phyloP scores from a whole-genome alignment of 805 yeast genomes.

The Metschnikowia drakensbergensis region DNA sequence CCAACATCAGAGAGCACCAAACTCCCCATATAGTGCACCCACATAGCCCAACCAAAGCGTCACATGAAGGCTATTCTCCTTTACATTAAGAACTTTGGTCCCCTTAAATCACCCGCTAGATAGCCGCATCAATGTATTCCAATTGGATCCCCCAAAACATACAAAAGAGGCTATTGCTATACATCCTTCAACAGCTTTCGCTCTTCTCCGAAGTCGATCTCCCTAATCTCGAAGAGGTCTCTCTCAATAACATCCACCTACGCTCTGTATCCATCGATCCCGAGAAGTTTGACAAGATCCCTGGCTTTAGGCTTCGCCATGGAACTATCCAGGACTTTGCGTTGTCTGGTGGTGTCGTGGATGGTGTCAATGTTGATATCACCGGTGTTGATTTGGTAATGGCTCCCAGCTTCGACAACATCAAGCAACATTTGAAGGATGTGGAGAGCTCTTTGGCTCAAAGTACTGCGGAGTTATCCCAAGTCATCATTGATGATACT shows the following conservation, averaged over 20 bases:
- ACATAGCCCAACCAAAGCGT: background rate
- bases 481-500: constrained; percentile 43
- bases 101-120: background rate
- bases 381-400: constrained; percentile 47
- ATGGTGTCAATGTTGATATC: constrained; percentile 64
- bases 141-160: constrained; percentile 80
- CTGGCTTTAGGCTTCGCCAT: constrained; percentile 58
- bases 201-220: constrained; percentile 79
- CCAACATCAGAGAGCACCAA: background rate
- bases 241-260: constrained; percentile 50
- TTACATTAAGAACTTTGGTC: background rate
- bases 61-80: background rate
- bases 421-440: constrained; percentile 26
- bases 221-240: constrained; percentile 71
- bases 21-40: background rate
- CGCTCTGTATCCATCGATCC: constrained; percentile 69
- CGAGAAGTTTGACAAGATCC: constrained; percentile 59
- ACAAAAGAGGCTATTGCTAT: constrained; percentile 75
- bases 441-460: constrained; percentile 56
- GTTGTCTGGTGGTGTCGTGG: constrained; percentile 60
- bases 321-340: constrained; percentile 57
- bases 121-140: constrained; percentile 11
- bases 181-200: constrained; percentile 75
- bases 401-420: constrained; percentile 32
- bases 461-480: constrained; percentile 73